Base-by-base conservation (phyloP, 2,329 filamentous ascomycete genomes). In the Ophiostoma himal-ulmi region DNA sequence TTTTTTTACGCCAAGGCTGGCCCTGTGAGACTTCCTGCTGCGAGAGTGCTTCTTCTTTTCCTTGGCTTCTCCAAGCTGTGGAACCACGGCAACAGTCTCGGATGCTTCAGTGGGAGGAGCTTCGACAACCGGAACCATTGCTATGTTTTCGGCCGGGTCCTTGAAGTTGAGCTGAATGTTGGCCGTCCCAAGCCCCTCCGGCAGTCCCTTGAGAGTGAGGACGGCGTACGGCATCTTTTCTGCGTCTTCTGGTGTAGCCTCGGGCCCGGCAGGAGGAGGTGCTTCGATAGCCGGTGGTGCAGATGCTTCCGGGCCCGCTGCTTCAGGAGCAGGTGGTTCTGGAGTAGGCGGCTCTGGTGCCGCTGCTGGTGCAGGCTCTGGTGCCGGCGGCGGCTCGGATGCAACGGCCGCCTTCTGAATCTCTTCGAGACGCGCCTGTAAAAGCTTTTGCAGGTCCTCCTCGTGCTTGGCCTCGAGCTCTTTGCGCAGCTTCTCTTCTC, bases 91-190 rank as follows among this genome's bases (percentile, higher is more conserved):
- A 62, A 34, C 14, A 7, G 26, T 37, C 8, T 68, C n/a, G 13
- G 54, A 36, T 2, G 65, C 8, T 13, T 67, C 39, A 3, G 22
- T 10, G 17, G 37, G 54, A 22, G 26, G 7, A 6, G 20, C 68
- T 13, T 65, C 48, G 5, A 30, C 52, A n/a, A 66, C 48, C 2
- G 54, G 44, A 2, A 67, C 60, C 2, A 71, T 22, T 2, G 70
- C 70, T 11, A 71, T 65, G 1, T 57, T 17, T 5, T 71, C 68
- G n/a, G 64, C 48, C 3, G 68, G 10, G 13, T 67, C 39, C 6
- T 68, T 67, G n/a, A 71, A 67, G n/a, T 68, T 52, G 30, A 71
- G 52, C 44, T 68, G 66, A 30, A 71, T 68, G n/a, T 62, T 67
- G 22, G 70, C 52, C 14, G 39, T 30, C 3, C 41, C 67, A 5